phyloP scores from a whole-genome alignment of 495 filamentous ascomycete genomes.

The Aspergillus avenaceus region DNA sequence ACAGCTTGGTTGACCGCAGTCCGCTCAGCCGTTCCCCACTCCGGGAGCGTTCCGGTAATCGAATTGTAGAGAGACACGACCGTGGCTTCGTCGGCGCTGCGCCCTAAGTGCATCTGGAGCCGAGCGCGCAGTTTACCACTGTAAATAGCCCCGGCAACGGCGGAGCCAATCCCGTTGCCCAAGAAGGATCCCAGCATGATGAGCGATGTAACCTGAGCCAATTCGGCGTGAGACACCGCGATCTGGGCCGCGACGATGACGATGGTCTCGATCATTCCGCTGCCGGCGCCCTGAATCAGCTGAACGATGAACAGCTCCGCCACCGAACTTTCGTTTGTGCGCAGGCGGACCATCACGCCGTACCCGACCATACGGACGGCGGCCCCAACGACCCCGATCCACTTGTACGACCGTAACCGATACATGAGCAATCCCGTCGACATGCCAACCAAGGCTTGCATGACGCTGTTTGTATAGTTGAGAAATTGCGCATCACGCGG shows the following conservation, averaged over 20 bases:
- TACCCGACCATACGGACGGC: conserved; percentile 43
- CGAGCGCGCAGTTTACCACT: conserved; percentile 33
- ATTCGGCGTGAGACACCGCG: conserved; percentile 38
- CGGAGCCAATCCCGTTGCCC: conserved; percentile 43
- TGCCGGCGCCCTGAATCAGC: conserved; percentile 43
- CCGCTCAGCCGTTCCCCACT: conserved; percentile 38
- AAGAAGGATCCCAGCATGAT: conserved; percentile 39
- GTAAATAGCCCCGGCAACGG: conserved; percentile 47
- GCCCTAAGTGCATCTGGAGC: conserved; percentile 28
- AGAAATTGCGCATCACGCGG: conserved; percentile 42
- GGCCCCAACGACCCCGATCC: conserved; percentile 36
- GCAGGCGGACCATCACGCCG: conserved; percentile 45
- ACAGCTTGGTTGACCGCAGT: conserved; percentile 40
- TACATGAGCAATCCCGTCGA: conserved; percentile 37
- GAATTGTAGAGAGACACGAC: conserved; percentile 39
- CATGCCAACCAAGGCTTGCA: conserved; percentile 40
- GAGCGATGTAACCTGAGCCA: conserved; percentile 45
- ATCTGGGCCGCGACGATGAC: conserved; percentile 42
- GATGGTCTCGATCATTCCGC: conserved; percentile 42
- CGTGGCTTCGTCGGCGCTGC: conserved; percentile 11
- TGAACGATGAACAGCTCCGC: conserved; percentile 45
- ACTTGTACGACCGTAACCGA: conserved; percentile 41
- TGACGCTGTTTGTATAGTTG: conserved; percentile 41
- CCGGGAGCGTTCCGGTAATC: conserved; percentile 35
- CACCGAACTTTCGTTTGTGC: conserved; percentile 39